Evolutionary conservation across 1,139 yeast genomes (phyloP), one percentile per base, ranked within the genome.

Genomic region (Keqinozyma sinolaborantium): DNA sequence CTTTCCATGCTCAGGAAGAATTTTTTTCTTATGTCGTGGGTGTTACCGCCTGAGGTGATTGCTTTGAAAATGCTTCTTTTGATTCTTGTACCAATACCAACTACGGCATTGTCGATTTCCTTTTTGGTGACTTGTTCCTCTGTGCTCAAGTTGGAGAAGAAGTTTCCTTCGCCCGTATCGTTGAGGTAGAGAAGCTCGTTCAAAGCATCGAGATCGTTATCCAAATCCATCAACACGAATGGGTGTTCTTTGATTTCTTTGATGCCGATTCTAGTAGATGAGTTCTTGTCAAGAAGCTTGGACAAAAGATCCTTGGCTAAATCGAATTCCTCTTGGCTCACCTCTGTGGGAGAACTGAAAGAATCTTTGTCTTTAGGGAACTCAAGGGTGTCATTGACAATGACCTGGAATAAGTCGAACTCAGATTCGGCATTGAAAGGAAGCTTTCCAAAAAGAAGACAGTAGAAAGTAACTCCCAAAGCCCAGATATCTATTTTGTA

Each of bases 401-500:
- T 92, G 12, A 83, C 92, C 36, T 83, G 83, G 55, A 92, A 92
- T 29, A 94, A 68, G 40, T 83, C 90, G 56, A 77, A 84, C 53
- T 92, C 98, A 30, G 83, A 80, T 29, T 83, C 92, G 0, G 97
- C 97, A 51, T 81, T 78, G 55, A 92, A 94, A 2, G 98, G 98
- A 27, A 92, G 76, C 40, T 73, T 70, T 6, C 99, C 98, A 60
- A 85, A 92, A 14, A 92, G 57, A 26, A 94, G 64, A 56, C 98
- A 90, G 53, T 81, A 92, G 14, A 94, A 64, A 0, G 98, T 92
- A 2, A 92, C 90, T 4, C 99, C 99, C 21, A 90, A 58, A 0
- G 98, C 97, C 99, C 99, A 94, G 11, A 90, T 83, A 57, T 90
- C 97, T 35, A 90, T 85, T 54, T 85, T 87, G 48, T 80, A 66